Percentiles rank a stretch among this genome's conserved stretches.
These are phyloP conservation scores for Nicotiana otophora DNA, from an alignment of 257 asterid species.

Conservation along the genomic window DNA sequence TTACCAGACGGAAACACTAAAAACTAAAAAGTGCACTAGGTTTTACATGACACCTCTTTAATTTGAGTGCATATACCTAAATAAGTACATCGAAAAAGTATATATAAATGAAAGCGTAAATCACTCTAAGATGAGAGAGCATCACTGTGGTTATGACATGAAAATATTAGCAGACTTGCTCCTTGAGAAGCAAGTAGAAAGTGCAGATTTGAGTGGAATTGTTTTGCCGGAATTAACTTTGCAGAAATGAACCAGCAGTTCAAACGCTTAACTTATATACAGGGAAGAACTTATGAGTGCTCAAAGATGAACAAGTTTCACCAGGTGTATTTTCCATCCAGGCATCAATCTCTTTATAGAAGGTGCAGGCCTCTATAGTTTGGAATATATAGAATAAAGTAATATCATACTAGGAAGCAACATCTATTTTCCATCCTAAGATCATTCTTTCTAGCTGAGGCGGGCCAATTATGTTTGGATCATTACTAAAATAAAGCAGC, in stretches of 20 bases:
- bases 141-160: not conserved
- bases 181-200: not conserved
- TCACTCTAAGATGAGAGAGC: not conserved
- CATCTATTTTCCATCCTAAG: not conserved
- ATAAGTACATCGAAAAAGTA: not conserved
- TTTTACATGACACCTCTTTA: not conserved
- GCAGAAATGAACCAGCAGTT: not conserved
- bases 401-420: not conserved
- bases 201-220: not conserved
- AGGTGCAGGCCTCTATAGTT: not conserved
- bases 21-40: not conserved
- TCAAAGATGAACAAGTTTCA: not conserved
- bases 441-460: not conserved
- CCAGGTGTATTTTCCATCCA: not conserved
- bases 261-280: not conserved
- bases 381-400: not conserved
- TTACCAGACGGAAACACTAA: not conserved
- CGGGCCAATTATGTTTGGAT: not conserved
- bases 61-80: not conserved
- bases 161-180: not conserved
- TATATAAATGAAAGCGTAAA: not conserved
- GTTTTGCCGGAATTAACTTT: not conserved
- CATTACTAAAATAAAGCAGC: not conserved
- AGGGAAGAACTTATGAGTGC: not conserved
- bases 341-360: not conserved